phyloP scores from a whole-genome alignment of 441 rosid species.

The Caryocar brasiliense region DNA sequence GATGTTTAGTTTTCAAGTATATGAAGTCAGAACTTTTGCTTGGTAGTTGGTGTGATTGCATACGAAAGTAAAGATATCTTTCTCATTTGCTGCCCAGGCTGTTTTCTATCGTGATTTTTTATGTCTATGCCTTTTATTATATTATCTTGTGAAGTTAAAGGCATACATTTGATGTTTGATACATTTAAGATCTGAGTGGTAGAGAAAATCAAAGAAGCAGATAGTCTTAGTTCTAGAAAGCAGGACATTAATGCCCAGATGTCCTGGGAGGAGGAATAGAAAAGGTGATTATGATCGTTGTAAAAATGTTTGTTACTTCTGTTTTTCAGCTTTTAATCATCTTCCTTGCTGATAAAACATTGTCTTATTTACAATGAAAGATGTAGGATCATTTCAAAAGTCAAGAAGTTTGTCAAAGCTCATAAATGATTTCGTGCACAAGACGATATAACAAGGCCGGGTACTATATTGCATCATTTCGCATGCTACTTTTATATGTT shows the following conservation, averaged over 20 bases:
- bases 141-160: background rate
- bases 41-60: too few relatives aligned
- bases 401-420: slow-evolving; percentile 67
- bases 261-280: slow-evolving; percentile 58
- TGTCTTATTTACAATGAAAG: slow-evolving; percentile 11
- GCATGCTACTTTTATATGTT: background rate
- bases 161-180: slow-evolving; percentile 9
- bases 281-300: slow-evolving; percentile 36
- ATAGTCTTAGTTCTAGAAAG: slow-evolving; percentile 53
- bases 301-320: background rate
- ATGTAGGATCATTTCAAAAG: slow-evolving; percentile 59
- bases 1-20: background rate
- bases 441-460: slow-evolving; percentile 71
- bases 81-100: too few relatives aligned
- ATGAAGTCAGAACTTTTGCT: too few relatives aligned
- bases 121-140: background rate
- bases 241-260: slow-evolving; percentile 66
- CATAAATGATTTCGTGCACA: slow-evolving; percentile 52
- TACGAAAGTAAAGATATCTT: too few relatives aligned
- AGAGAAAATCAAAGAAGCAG: slow-evolving; percentile 63
- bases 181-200: slow-evolving; percentile 37
- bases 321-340: background rate
- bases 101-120: background rate
- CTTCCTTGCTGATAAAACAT: slow-evolving; percentile 7
- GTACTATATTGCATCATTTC: background rate